Conservation (phyloP, 257 asterid genomes). For the Solanum paucissectum region DNA sequence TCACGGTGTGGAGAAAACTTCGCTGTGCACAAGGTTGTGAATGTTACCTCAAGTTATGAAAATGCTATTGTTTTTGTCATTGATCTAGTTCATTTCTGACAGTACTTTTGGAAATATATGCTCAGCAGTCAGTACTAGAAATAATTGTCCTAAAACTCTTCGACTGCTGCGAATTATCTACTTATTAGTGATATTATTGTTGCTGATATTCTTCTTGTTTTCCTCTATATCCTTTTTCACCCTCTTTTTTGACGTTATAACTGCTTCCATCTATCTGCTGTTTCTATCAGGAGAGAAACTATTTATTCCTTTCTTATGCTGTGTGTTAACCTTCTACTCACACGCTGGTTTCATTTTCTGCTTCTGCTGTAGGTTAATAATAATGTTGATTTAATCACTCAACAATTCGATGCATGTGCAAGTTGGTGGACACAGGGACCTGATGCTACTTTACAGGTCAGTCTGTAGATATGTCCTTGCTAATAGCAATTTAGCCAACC, state of each 20-base stretch:
- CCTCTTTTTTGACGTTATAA: neutral
- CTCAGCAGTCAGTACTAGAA: neutral
- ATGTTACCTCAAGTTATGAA: neutral
- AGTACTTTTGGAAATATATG: neutral
- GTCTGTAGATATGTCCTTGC: constrained; percentile 4
- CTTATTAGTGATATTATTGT: neutral
- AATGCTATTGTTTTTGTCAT: neutral
- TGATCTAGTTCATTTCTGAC: neutral
- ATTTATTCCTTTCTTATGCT: neutral
- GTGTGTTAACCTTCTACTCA: neutral
- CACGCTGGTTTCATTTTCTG: constrained; percentile 12
- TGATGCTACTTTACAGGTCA: constrained; percentile 84
- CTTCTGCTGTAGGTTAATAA: constrained; percentile 34
- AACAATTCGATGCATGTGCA: constrained; percentile 97
- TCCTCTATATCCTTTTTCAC: neutral
- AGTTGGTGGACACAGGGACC: constrained; percentile 99
- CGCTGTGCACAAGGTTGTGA: constrained; percentile 62
- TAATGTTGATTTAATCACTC: constrained; percentile 40
- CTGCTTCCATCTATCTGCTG: neutral
- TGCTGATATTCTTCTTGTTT: neutral
- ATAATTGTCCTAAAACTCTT: neutral
- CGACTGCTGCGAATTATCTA: neutral
- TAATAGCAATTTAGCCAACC: neutral
- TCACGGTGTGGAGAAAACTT: constrained; percentile 97
- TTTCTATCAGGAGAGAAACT: neutral